Evolutionary conservation across 1,284 basidiomycete species (phyloP).

Genomic region (Irpex sp.): DNA sequence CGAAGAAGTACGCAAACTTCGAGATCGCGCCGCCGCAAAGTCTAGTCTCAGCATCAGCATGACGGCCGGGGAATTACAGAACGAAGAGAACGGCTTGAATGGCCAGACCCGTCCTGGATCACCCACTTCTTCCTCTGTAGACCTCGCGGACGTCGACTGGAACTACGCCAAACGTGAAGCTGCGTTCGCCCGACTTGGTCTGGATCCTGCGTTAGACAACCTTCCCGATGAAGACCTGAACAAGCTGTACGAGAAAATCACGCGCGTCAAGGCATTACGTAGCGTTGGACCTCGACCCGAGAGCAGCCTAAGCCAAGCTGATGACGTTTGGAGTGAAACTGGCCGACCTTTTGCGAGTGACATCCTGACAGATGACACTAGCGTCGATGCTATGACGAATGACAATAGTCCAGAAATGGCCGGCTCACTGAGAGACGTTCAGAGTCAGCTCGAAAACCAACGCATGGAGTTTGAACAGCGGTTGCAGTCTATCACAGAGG

Average conservation of each 20-base stretch:
- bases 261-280: conserved; percentile 88
- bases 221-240: conserved; percentile 92
- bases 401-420: conserved; percentile 68
- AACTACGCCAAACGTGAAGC: conserved; percentile 91
- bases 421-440: conserved; percentile 61
- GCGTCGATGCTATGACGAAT: conserved; percentile 64
- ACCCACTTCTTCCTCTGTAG: conserved; percentile 63
- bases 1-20: conserved; percentile 88
- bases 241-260: conserved; percentile 88
- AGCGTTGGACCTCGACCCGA: conserved; percentile 72
- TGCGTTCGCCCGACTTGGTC: conserved; percentile 76
- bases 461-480: conserved; percentile 54
- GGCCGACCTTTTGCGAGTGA: conserved; percentile 73
- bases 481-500: conserved; percentile 69
- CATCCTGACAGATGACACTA: conserved; percentile 81
- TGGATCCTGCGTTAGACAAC: conserved; percentile 85
- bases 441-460: conserved; percentile 58
- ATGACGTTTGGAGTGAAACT: conserved; percentile 82
- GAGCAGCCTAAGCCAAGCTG: conserved; percentile 80
- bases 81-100: conserved; percentile 35
- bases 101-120: conserved; percentile 72
- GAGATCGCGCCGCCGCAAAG: conserved; percentile 71
- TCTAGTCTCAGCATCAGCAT: conserved; percentile 65
- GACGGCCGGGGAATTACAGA: conserved; percentile 61
- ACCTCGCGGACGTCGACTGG: conserved; percentile 85